Conservation (phyloP, 2,329 filamentous ascomycete genomes). For the Tolypocladium inflatum region DNA sequence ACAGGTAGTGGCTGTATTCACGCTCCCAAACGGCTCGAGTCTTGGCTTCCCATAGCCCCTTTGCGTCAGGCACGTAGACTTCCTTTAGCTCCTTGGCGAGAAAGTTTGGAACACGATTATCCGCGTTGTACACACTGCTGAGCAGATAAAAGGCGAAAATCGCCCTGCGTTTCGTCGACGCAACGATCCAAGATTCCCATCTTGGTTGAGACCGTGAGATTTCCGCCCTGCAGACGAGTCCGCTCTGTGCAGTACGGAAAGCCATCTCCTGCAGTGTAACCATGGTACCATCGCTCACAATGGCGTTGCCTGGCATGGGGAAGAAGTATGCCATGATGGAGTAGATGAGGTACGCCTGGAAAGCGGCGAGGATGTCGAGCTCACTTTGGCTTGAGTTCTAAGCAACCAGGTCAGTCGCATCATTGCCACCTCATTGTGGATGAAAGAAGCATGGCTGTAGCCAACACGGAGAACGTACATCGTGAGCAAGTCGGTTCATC, state of each 20-base stretch:
- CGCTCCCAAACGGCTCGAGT: constrained; percentile 29
- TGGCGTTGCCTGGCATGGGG: constrained; percentile 10
- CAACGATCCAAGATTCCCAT: constrained; percentile 47
- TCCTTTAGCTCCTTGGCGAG: constrained; percentile 37
- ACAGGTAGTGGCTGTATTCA: constrained; percentile 31
- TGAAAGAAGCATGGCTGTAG: no score
- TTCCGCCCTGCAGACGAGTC: constrained; percentile 20
- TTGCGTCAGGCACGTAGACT: constrained; percentile 30
- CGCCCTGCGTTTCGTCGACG: constrained; percentile 41
- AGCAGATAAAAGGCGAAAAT: constrained; percentile 44
- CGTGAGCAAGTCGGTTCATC: neutral
- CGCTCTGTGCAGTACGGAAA: constrained; percentile 24
- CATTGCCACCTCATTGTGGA: no score
- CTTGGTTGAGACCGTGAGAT: no score
- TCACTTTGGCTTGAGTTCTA: no score
- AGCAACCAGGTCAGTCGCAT: no score
- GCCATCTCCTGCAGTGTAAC: constrained; percentile 42
- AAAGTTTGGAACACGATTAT: constrained; percentile 34
- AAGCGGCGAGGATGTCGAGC: constrained; percentile 26
- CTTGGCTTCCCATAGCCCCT: constrained; percentile 31
- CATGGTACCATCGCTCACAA: constrained; percentile 31
- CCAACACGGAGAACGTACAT: no score
- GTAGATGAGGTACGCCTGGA: constrained; percentile 47
- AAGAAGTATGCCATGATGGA: constrained; percentile 37
- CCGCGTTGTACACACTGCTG: constrained; percentile 35